Conservation (phyloP, 2,329 filamentous ascomycete species). For the Scedosporium dehoogii region DNA sequence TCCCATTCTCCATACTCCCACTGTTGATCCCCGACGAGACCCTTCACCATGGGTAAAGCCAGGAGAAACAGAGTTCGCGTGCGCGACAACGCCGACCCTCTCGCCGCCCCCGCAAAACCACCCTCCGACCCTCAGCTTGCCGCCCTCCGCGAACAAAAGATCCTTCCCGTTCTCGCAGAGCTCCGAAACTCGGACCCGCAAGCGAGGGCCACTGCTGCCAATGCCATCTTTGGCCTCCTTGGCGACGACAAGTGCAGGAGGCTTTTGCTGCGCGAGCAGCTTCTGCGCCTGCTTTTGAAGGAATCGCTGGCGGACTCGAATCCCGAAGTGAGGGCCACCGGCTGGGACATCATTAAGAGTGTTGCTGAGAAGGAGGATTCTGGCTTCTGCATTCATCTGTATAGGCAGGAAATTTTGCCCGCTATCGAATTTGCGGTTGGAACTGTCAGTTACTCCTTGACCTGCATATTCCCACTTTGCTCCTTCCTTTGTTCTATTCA, state of each 20-base stretch:
- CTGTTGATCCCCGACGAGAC: not conserved
- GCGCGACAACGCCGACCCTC: conserved; percentile 41
- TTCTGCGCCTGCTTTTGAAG: conserved; percentile 52
- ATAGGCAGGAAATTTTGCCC: conserved; percentile 49
- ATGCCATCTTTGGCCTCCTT: conserved; percentile 51
- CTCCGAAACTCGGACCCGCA: conserved; percentile 49
- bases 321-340: conserved; percentile 53
- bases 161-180: conserved; percentile 52
- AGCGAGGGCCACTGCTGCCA: conserved; percentile 48
- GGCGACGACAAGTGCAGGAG: conserved; percentile 53
- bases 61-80: conserved; percentile 41
- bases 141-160: conserved; percentile 51
- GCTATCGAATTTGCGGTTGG: conserved; percentile 47
- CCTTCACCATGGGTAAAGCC: conserved; percentile 45
- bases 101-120: conserved; percentile 48
- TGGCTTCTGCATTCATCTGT: conserved; percentile 58
- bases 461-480: conserved; percentile 1
- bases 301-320: conserved; percentile 55
- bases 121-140: conserved; percentile 54
- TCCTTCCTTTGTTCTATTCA: not conserved
- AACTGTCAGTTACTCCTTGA: conserved; percentile 30
- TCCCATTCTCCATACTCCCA: not conserved
- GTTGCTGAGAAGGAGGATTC: conserved; percentile 54
- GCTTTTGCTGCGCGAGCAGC: conserved; percentile 54
- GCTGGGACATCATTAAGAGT: conserved; percentile 56